Percentiles rank a stretch among this genome's conserved stretches.
Evolutionary conservation across 192 early-diverging fungal species (phyloP).

Genomic region (Backusella luteola): DNA sequence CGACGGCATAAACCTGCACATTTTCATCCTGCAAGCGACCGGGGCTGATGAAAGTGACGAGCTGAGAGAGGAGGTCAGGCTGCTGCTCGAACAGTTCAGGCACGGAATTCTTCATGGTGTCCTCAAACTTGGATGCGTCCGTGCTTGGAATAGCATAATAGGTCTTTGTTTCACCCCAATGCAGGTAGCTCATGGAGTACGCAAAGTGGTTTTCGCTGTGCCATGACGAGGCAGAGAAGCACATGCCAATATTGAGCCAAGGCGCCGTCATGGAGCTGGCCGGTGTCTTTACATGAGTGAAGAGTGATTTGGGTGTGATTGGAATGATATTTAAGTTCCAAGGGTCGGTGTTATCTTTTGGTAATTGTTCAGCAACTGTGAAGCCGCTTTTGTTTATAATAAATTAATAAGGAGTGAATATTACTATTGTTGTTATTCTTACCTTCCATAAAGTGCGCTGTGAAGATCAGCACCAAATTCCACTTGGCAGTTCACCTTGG

Average conservation of each 20-base stretch:
- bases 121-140: constrained; percentile 80
- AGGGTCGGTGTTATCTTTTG: constrained; percentile 43
- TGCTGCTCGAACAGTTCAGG: constrained; percentile 89
- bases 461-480: constrained; percentile 97
- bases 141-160: constrained; percentile 94
- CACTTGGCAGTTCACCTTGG: constrained; percentile 86
- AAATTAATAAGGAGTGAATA: neutral
- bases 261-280: constrained; percentile 97
- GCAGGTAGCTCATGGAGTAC: constrained; percentile 95
- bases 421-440: neutral
- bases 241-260: constrained; percentile 96
- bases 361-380: constrained; percentile 7
- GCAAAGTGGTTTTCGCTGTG: constrained; percentile 97
- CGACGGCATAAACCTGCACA: constrained; percentile 72
- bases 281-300: constrained; percentile 85
- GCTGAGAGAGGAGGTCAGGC: constrained; percentile 91
- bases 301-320: constrained; percentile 74
- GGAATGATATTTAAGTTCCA: constrained; percentile 95
- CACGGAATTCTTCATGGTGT: constrained; percentile 71
- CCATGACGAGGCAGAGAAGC: constrained; percentile 95
- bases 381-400: constrained; percentile 38
- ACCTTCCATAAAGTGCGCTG: constrained; percentile 87
- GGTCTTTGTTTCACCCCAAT: constrained; percentile 95
- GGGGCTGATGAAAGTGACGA: constrained; percentile 90
- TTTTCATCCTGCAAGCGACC: constrained; percentile 62